Base-by-base conservation (phyloP, 306 rosid genomes). In the Begonia peltatifolia region DNA sequence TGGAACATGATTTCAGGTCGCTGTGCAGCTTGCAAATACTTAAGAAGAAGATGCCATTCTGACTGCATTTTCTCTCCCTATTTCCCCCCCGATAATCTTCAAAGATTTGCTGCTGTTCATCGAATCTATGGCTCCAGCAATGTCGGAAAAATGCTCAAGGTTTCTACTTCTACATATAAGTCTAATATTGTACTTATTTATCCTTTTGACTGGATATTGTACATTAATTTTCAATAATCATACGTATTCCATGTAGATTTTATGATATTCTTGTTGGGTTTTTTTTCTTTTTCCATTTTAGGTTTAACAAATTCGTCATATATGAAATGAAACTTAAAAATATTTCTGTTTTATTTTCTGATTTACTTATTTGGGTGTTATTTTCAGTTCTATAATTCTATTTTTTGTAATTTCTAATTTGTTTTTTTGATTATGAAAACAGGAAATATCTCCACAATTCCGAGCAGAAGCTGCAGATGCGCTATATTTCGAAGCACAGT, bases 11-110 rank as follows among this genome's bases (percentile, higher is more conserved):
- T 36, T 55, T 35, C 20, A 6, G 67, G 66, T 63, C 76, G 80
- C 10, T 85, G 84, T 72, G 90, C 84, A 20, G 90, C 87, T 70
- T 84, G 95, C 62, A 84, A 76, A 71, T 74, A 68, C 69, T 75
- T 80, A 42, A 85, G 92, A 71, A 78, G 87, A 56, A 80, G 58
- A 46, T 90, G 90, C 17, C 79, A 80, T 61, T 58, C 74, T 0
- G 69, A 85, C 65, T 85, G 97, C 74, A 73, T 83, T 61, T 83
- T 85, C 64, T 71, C 80, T 67, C 82, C 85, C 9, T 74, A 68
- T 59, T 89, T 85, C 23, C 85, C 95, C 53, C 55, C 85, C 12
- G 72, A 76, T 38, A 71, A 85, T 70, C 87, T 87, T 70, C 73
- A 78, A 76, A 83, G 76, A 78, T 85, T 85, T 70, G 63, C 80